Base-by-base conservation (phyloP, 495 filamentous ascomycete genomes). In the Aspergillus steynii region DNA sequence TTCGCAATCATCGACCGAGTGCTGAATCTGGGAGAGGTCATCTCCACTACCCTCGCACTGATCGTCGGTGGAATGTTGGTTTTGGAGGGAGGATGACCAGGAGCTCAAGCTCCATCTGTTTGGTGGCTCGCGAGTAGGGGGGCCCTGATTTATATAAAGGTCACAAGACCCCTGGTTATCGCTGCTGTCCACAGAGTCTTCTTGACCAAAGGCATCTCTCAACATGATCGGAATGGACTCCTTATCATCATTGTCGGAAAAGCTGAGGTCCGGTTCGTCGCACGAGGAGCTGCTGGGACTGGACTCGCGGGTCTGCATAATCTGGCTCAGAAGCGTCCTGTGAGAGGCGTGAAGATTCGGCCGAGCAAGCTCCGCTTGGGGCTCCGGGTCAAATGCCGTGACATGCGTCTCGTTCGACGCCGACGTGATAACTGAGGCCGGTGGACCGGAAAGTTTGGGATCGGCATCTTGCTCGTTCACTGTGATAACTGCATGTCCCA, bases 361-460 rank as follows among this genome's bases (percentile, higher is more conserved):
- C 28, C 68, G 61, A 26, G 77, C 70, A 2, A 84, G 73, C n/a
- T 87, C 85, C 3, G 79, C 82, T 66, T 91, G 89, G 47, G 85
- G 84, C 54, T 92, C 89, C 32, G 79, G 81, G 58, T 92, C 90
- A 64, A 91, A 89, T 60, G 85, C 81, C 6, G 86, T 90, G n/a
- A 81, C 81, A 52, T 82, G 84, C 25, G 84, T 82, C 7, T 80
- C 83, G n/a, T 69, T 75, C 9, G 90, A 81, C 27, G 63, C 70
- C 9, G 74, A 68, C 3, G 78, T 80, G 29, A 74, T 48, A 4
- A 76, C 72, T 7, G 79, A 80, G 2, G 62, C 55, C 28, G 79
- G 77, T 31, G 65, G 83, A 20, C 82, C 78, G 14, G 81, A 84
- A 47, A 71, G 65, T 53, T 82, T 77, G 42, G 80, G 74, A 54